A percentile compares a stretch with the other conserved stretches of the same genome.
Conservation (phyloP, 1,139 yeast species). For the Saccharomycopsis hybrid region DNA sequence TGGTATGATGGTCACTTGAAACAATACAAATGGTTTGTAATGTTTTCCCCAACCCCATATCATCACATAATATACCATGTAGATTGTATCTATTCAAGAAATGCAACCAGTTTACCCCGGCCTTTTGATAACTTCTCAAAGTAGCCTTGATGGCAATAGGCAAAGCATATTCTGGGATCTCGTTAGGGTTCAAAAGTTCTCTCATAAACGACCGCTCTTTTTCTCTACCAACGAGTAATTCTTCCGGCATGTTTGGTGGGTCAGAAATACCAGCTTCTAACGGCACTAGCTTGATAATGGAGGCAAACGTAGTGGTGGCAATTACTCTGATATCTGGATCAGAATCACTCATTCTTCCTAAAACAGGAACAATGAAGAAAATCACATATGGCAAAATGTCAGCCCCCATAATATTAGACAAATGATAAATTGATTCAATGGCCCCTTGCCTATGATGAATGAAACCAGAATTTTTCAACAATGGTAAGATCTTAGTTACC, state of each 20-base stretch:
- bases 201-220: conserved; percentile 90
- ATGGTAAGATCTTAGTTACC: conserved; percentile 73
- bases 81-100: conserved; percentile 90
- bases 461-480: conserved; percentile 74
- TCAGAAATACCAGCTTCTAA: conserved; percentile 96
- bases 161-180: conserved; percentile 77
- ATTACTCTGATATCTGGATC: conserved; percentile 82
- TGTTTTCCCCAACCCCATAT: conserved; percentile 98
- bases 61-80: conserved; percentile 97
- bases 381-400: conserved; percentile 91
- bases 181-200: conserved; percentile 98
- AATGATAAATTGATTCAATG: conserved; percentile 82
- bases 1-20: conserved; percentile 87
- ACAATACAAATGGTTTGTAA: conserved; percentile 95
- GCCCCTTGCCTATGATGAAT: conserved; percentile 87
- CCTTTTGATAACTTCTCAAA: conserved; percentile 91
- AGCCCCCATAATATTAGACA: conserved; percentile 80
- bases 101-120: conserved; percentile 97
- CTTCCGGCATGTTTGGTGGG: conserved; percentile 87
- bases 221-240: conserved; percentile 81
- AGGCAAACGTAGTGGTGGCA: conserved; percentile 95
- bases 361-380: conserved; percentile 88
- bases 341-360: conserved; percentile 97
- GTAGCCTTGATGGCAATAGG: conserved; percentile 94
- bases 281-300: conserved; percentile 91